A percentile compares a stretch with the other conserved stretches of the same genome.
Evolutionary conservation across 805 yeast species (phyloP).

Genomic region (Priceomyces carsonii): DNA sequence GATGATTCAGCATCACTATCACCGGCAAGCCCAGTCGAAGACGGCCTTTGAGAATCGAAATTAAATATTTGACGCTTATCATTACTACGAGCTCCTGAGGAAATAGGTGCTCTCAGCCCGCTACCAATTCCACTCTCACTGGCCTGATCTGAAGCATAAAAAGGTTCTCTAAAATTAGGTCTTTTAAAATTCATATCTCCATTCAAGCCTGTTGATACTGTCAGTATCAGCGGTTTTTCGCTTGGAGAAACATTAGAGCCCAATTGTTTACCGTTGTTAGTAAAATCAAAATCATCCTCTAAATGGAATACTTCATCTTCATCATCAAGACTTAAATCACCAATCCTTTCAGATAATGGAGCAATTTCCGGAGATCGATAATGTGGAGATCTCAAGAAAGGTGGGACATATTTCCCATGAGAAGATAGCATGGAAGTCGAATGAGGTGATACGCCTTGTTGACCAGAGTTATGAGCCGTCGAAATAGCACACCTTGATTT

Average conservation of each 20-base stretch:
- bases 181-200: slow-evolving; percentile 14
- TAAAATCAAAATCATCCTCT: slow-evolving; percentile 37
- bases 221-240: slow-evolving; percentile 1
- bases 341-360: slow-evolving; percentile 39
- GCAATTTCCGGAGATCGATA: slow-evolving; percentile 33
- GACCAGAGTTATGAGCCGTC: background rate
- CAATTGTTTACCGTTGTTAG: background rate
- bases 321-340: slow-evolving; percentile 28
- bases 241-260: background rate
- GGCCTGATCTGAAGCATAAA: slow-evolving; percentile 7
- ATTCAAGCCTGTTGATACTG: slow-evolving; percentile 6
- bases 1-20: slow-evolving; percentile 8
- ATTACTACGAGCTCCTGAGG: slow-evolving; percentile 2
- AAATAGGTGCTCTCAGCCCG: background rate
- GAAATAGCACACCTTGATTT: slow-evolving; percentile 12
- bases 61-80: slow-evolving; percentile 1
- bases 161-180: slow-evolving; percentile 14
- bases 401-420: slow-evolving; percentile 42
- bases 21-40: slow-evolving; percentile 7
- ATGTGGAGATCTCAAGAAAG: slow-evolving; percentile 41
- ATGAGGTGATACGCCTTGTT: slow-evolving; percentile 6
- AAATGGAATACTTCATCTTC: slow-evolving; percentile 42
- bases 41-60: slow-evolving; percentile 2
- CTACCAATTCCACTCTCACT: background rate
- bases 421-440: slow-evolving; percentile 7